Conservation (phyloP, 106 monocot genomes). For the Cymbidium sinense region DNA sequence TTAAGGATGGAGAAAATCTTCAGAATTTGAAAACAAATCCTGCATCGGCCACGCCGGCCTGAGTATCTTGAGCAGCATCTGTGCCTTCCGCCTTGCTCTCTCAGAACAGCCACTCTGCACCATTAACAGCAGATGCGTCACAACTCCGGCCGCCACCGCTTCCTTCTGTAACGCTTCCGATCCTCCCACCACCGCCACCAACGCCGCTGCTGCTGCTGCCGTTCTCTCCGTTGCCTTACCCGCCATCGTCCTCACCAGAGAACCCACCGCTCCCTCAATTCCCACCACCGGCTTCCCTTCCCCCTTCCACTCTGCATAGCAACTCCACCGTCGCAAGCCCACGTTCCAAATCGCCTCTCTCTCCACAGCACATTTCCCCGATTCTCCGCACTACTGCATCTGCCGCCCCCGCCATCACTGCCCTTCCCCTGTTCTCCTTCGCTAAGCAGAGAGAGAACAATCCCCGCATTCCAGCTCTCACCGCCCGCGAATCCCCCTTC, state of each 20-base stretch:
- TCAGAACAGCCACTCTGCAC: slow-evolving; percentile 94
- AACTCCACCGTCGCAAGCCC: slow-evolving; percentile 75
- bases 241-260: slow-evolving; percentile 36
- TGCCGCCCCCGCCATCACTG: slow-evolving; percentile 51
- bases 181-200: slow-evolving; percentile 29
- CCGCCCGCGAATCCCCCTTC: slow-evolving; percentile 23
- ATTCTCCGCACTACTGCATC: slow-evolving; percentile 40
- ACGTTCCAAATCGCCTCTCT: slow-evolving; percentile 46
- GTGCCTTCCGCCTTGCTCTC: slow-evolving; percentile 82
- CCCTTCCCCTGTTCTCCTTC: slow-evolving; percentile 60
- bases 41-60: slow-evolving; percentile 41
- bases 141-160: slow-evolving; percentile 67
- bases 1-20: slow-evolving; percentile 41
- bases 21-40: slow-evolving; percentile 37
- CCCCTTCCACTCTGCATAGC: slow-evolving; percentile 57
- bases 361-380: slow-evolving; percentile 25
- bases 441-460: slow-evolving; percentile 72
- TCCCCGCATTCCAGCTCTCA: slow-evolving; percentile 50
- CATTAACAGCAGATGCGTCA: slow-evolving; percentile 76
- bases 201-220: slow-evolving; percentile 61
- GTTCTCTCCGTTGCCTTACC: slow-evolving; percentile 43
- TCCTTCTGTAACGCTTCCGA: slow-evolving; percentile 49
- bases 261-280: slow-evolving; percentile 19
- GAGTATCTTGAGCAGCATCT: slow-evolving; percentile 78
- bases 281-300: slow-evolving; percentile 45